phyloP scores from a whole-genome alignment of 495 filamentous ascomycete genomes.

The Podospora anserina region DNA sequence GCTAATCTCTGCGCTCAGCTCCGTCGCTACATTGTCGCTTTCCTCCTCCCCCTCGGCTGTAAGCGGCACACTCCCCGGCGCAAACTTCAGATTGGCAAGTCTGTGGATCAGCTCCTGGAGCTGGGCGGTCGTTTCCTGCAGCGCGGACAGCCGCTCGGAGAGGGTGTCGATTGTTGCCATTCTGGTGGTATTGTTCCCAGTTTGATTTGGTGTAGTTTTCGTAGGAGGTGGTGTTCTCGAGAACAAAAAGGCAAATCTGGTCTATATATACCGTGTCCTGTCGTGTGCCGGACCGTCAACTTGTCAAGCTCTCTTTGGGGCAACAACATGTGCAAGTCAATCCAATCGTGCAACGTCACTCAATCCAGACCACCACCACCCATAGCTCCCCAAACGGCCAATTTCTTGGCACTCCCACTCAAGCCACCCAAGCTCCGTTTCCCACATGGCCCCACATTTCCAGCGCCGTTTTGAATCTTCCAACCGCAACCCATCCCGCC shows the following conservation, averaged over 20 bases:
- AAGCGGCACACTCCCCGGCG: slow-evolving; percentile 56
- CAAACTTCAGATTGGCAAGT: slow-evolving; percentile 64
- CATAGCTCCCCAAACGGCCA: background rate
- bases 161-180: slow-evolving; percentile 55
- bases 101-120: slow-evolving; percentile 72
- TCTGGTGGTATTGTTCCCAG: background rate
- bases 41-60: slow-evolving; percentile 39
- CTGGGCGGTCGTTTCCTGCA: slow-evolving; percentile 65
- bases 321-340: background rate
- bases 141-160: slow-evolving; percentile 61
- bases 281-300: background rate
- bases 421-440: too few relatives aligned
- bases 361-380: background rate
- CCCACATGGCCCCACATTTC: background rate
- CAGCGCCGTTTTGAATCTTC: background rate
- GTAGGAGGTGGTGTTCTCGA: background rate
- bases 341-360: background rate
- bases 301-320: background rate
- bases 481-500: background rate
- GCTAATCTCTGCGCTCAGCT: slow-evolving; percentile 79
- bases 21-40: slow-evolving; percentile 57
- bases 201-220: background rate
- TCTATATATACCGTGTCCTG: background rate
- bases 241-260: background rate
- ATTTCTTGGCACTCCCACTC: background rate